Base-by-base conservation (phyloP, 164 flowering plant genomes). In the Protea cynaroides region DNA sequence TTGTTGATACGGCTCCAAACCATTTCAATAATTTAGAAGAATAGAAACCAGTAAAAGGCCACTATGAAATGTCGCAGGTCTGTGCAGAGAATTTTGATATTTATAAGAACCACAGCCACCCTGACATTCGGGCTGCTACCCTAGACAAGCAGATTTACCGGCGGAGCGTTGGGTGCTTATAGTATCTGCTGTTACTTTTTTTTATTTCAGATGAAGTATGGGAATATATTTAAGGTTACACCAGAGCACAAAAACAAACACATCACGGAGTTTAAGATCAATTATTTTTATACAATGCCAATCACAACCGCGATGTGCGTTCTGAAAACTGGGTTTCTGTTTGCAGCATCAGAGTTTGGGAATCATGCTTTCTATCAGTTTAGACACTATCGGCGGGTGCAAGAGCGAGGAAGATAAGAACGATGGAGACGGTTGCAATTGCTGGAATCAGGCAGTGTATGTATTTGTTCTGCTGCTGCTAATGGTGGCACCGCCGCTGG, bases 311-410 rank as follows among this genome's bases (percentile, higher is more conserved):
- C 99, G 10, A 77, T 94, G 85, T 91, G 96, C 69, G 92, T 94
- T 38, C 51, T 94, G 78, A 89, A 89, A 59, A 76, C 90, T 0
- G 97, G 99, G 56, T 88, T 86, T 70, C 62, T 94, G 61, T 92
- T 94, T 86, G 97, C 99, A 46, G 96, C 99, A 0, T 94, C 99
- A 0, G 97, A 94, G 77, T 92, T 89, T 86, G 99, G 99, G 22
- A 92, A 95, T 66, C 99, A 95, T 81, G 93, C 78, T 0, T 71
- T 95, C 66, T 95, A 95, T 76, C 99, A 95, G 79, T 95, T 95
- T 62, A 88, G n/a, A n/a, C n/a, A n/a, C n/a, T n/a, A n/a, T n/a
- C n/a, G n/a, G n/a, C n/a, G n/a, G n/a, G n/a, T n/a, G n/a, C n/a
- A n/a, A n/a, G n/a, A n/a, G n/a, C n/a, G n/a, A n/a, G n/a, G n/a